Evolutionary conservation across 768 basidiomycete species (phyloP).

Genomic region (Amanita exitialis): DNA sequence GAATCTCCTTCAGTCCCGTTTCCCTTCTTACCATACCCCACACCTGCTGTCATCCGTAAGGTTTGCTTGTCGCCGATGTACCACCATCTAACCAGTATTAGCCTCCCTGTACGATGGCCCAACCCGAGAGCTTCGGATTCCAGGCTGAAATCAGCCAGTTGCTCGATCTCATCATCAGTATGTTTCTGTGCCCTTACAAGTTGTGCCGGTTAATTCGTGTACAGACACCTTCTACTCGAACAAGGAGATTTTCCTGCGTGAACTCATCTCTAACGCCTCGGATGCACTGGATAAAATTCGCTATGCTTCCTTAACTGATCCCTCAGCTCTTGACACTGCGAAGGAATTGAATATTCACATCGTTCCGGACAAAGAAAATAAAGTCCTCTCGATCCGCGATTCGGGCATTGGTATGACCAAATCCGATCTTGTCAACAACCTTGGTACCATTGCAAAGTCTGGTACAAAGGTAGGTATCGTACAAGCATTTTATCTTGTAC

Average conservation of each 20-base stretch:
- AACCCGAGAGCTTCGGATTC: conserved; percentile 84
- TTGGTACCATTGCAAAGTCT: conserved; percentile 93
- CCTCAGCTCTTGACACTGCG: conserved; percentile 77
- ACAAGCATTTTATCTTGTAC: background rate
- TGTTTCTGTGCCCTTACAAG: conserved; percentile 18
- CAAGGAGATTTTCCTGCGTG: conserved; percentile 99
- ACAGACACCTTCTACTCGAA: conserved; percentile 99
- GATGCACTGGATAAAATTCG: conserved; percentile 99
- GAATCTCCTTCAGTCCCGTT: conserved; percentile 14
- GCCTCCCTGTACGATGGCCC: conserved; percentile 39
- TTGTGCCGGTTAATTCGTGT: conserved; percentile 7
- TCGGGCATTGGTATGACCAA: conserved; percentile 99
- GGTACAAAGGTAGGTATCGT: conserved; percentile 63
- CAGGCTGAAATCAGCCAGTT: conserved; percentile 99
- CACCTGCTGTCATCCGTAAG: conserved; percentile 2
- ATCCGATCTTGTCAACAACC: conserved; percentile 99
- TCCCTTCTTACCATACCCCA: conserved; percentile 14
- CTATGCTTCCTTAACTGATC: conserved; percentile 91
- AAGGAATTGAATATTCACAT: conserved; percentile 95
- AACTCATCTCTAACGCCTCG: conserved; percentile 93
- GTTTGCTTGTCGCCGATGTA: conserved; percentile 6
- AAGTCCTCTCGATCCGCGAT: conserved; percentile 83
- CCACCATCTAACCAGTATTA: background rate
- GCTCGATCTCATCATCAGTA: conserved; percentile 97
- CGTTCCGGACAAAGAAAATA: conserved; percentile 93